Base-by-base conservation (phyloP, 495 filamentous ascomycete species). In the Neurospora intermedia region DNA sequence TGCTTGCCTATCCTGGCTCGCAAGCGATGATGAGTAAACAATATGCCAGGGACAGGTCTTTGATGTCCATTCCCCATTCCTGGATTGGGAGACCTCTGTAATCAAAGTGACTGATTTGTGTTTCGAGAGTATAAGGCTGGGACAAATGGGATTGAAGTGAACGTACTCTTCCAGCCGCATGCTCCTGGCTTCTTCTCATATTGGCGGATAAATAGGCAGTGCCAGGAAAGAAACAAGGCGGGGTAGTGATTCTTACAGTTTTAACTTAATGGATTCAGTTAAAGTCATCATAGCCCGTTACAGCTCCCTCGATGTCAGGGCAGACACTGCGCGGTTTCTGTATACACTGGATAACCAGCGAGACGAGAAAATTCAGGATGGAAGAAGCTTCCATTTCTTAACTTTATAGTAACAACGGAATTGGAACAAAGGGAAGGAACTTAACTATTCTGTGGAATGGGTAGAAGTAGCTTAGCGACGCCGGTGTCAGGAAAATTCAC, bases 301-400 rank as follows among this genome's bases (percentile, higher is more conserved):
- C 13, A 16, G 54, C 23, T 35, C 54, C 54, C 54, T 62, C 54
- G 2, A 62, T 62, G 13, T 31, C 54, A 7, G 73, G 62, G 43
- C 77, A 73, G 15, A 74, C 42, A 82, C 87, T 88, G 20, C 90
- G 87, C 75, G 84, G 79, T 2, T 73, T 74, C 75, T 86, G 84
- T 6, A 94, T 72, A 78, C 92, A 94, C 69, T 88, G 81, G 4
- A 93, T 87, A 2, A 92, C 89, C 23, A 40, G 9, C 39, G 39
- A 40, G 39, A 9, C 39, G 39, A 40, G 39, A 1, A 1, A 10
- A 40, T 10, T 0, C 10, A 10, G 39, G 6, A 40, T 40, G 39
- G 39, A 40, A 40, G 39, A 40, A 10, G 39, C 38, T 39, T 39
- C 38, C 38, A 8, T 39, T 39, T 39, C 38, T 39, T 8, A 39